Base-by-base conservation (phyloP, 345 rosid genomes). In the Syzygium aromaticum region DNA sequence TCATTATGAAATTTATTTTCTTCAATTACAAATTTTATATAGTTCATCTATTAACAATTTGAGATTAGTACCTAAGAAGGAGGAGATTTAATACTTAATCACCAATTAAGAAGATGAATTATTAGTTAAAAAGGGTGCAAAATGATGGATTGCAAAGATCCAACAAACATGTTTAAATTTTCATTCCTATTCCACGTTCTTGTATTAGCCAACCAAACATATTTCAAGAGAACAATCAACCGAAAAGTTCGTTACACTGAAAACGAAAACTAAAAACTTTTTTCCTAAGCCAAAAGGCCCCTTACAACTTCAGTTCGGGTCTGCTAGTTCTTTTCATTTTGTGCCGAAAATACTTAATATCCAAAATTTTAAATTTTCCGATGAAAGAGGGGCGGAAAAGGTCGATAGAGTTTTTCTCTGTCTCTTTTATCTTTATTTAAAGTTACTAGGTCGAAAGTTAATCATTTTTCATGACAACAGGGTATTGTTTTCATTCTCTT, bases 1-100 rank as follows among this genome's bases (percentile, higher is more conserved):
- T n/a, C n/a, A n/a, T n/a, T 23, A 57, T 0, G 0, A 11, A 11
- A 11, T 57, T 25, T 8, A 57, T 22, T 8, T 56, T 1, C 1
- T 16, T 5, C 67, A 27, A 12, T 16, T 27, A 7, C 12, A 59
- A 59, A 2, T 59, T 57, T 57, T 57, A 14, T 57, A 25, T 57
- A 52, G 13, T 25, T 10, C 5, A 57, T 57, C 28, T 25, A 25
- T 57, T 25, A 28, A 25, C 15, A 57, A 57, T 27, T 59, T 59
- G 16, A 59, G 1, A 12, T 61, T 27, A 23, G 63, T 25, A 57
- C 15, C 9, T 57, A 57, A 2, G n/a, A 5, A 57, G 28, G 0
- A 57, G 14, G 6, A 22, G n/a, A 4, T 27, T 12, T 27, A 5
- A 59, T 27, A 27, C 3, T 27, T 0, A 5, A 59, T 27, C 17